phyloP scores from a whole-genome alignment of 805 yeast species.

The Naumovozyma castellii region DNA sequence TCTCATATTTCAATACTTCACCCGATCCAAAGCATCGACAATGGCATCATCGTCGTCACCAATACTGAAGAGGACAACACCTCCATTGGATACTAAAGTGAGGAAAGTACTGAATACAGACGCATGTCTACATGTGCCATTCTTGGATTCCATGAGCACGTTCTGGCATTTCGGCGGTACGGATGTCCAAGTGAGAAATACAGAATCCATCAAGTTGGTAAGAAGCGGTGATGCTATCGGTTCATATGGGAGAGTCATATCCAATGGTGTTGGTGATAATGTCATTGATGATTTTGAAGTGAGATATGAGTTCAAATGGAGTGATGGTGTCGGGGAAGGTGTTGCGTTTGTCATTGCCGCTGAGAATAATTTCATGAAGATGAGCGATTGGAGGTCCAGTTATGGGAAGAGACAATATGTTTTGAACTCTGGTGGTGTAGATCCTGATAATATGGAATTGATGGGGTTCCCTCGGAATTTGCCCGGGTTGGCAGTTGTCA shows the following conservation, averaged over 20 bases:
- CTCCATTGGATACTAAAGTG: conserved; percentile 4
- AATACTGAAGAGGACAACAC: not conserved
- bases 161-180: conserved; percentile 25
- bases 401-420: conserved; percentile 23
- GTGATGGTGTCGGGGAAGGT: conserved; percentile 20
- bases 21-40: not conserved
- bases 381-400: conserved; percentile 15
- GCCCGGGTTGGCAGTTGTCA: conserved; percentile 23
- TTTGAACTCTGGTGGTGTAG: conserved; percentile 23
- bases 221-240: conserved; percentile 10
- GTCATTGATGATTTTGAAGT: conserved; percentile 27
- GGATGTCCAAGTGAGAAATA: conserved; percentile 21
- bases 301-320: conserved; percentile 13
- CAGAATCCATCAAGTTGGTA: conserved; percentile 18
- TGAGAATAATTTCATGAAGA: conserved; percentile 22
- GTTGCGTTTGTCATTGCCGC: conserved; percentile 20
- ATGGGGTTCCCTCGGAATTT: conserved; percentile 28
- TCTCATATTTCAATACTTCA: conserved; percentile 1
- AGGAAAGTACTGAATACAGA: conserved; percentile 15
- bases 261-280: conserved; percentile 29
- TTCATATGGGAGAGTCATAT: conserved; percentile 18
- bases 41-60: too few relatives aligned
- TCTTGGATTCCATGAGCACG: conserved; percentile 22
- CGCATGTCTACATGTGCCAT: conserved; percentile 23
- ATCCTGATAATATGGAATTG: conserved; percentile 14